Percentiles rank a stretch among this genome's conserved stretches.
These are phyloP conservation scores for Pyrenophora seminiperda DNA, from an alignment of 2,329 filamentous ascomycete species.

Conservation along the genomic window DNA sequence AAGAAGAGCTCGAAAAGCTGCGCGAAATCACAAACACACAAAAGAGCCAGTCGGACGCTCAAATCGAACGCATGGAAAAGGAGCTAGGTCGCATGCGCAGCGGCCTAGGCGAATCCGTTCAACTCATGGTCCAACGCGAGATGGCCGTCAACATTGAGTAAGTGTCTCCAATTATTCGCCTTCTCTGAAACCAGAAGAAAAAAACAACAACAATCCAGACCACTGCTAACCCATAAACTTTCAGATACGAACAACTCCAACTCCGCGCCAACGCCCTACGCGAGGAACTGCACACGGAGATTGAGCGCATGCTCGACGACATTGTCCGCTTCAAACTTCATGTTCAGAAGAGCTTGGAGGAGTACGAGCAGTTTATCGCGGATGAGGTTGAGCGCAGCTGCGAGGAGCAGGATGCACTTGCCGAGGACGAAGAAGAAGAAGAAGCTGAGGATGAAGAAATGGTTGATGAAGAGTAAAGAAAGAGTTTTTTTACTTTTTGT, in stretches of 20 bases:
- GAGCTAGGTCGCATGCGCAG: conserved; percentile 92
- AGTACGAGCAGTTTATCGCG: conserved; percentile 91
- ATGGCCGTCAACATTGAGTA: conserved; percentile 97
- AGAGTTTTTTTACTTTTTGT: not conserved
- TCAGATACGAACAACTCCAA: conserved; percentile 88
- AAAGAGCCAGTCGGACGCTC: conserved; percentile 84
- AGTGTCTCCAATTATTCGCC: too few relatives aligned
- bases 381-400: conserved; percentile 80
- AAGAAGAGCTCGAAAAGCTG: conserved; percentile 92
- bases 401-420: conserved; percentile 54
- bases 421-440: conserved; percentile 30
- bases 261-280: conserved; percentile 79
- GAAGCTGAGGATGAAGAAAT: not conserved
- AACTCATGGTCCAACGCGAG: conserved; percentile 90
- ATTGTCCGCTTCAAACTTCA: conserved; percentile 99
- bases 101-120: conserved; percentile 81
- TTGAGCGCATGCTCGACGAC: conserved; percentile 94
- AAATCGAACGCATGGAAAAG: conserved; percentile 99
- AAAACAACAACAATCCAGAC: too few relatives aligned
- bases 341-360: conserved; percentile 87
- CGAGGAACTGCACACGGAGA: conserved; percentile 97
- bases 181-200: not conserved
- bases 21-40: conserved; percentile 86
- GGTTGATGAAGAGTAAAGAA: conserved; percentile 5
- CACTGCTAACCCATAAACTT: conserved; percentile 7